Percentiles rank a stretch among this genome's conserved stretches.
phyloP scores from a whole-genome alignment of 2,329 filamentous ascomycete genomes.

The Mycocentrospora acerina region DNA sequence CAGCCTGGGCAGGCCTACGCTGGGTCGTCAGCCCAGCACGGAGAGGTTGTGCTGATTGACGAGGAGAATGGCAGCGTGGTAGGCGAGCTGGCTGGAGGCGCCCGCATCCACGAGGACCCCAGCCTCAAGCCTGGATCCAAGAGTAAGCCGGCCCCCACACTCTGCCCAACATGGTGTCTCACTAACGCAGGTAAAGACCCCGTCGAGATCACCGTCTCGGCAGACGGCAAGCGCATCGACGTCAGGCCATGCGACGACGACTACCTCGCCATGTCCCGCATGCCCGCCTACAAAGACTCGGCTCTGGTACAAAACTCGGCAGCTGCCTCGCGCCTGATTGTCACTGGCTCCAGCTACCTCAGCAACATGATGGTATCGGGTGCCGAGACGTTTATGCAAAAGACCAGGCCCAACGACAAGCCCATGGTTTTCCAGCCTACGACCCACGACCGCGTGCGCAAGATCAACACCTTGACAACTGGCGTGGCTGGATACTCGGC shows the following conservation, averaged over 20 bases:
- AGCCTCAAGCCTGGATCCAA: conserved; percentile 84
- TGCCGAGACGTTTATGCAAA: conserved; percentile 78
- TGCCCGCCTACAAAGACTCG: conserved; percentile 90
- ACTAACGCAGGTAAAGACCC: conserved; percentile 59
- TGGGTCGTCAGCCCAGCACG: conserved; percentile 46
- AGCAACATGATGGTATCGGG: conserved; percentile 75
- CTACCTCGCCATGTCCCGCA: conserved; percentile 74
- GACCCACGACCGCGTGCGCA: conserved; percentile 81
- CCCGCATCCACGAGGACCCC: conserved; percentile 75
- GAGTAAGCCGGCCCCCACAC: conserved; percentile 57
- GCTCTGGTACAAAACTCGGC: conserved; percentile 83
- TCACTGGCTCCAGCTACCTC: conserved; percentile 80
- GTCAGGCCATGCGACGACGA: conserved; percentile 68
- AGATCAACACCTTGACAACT: conserved; percentile 83
- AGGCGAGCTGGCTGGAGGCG: conserved; percentile 82
- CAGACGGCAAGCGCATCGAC: conserved; percentile 67
- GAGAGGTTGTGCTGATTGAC: conserved; percentile 88
- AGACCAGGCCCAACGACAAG: conserved; percentile 73
- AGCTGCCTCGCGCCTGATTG: conserved; percentile 85
- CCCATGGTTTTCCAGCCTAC: conserved; percentile 85
- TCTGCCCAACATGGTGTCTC: conserved; percentile 7
- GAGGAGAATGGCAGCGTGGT: conserved; percentile 96
- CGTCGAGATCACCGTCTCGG: conserved; percentile 74
- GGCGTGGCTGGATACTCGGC: conserved; percentile 77
- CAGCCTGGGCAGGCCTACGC: conserved; percentile 78